phyloP scores from a whole-genome alignment of 495 filamentous ascomycete genomes.

The Penicillium steckii region DNA sequence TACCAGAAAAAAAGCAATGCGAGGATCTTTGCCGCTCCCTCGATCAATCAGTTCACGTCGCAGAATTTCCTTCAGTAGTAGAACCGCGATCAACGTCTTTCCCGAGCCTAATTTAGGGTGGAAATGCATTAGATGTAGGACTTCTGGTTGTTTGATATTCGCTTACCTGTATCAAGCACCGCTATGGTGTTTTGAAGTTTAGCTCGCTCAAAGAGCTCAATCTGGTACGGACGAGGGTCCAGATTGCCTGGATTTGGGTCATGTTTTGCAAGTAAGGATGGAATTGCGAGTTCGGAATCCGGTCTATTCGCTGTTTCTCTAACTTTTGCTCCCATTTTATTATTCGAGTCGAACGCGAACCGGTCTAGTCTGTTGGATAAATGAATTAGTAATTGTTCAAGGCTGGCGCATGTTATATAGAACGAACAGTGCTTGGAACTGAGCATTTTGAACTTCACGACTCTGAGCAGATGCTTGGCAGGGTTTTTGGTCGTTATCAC shows the following conservation, averaged over 20 bases:
- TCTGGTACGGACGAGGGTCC: conserved; percentile 85
- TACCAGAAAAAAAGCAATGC: conserved; percentile 84
- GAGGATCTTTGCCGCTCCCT: conserved; percentile 53
- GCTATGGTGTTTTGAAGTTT: conserved; percentile 88
- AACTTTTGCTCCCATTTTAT: conserved; percentile 27
- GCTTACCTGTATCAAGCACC: conserved; percentile 84
- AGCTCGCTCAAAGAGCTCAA: conserved; percentile 87
- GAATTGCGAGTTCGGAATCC: conserved; percentile 36
- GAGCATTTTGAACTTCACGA: conserved; percentile 48
- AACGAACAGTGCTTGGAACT: conserved; percentile 53
- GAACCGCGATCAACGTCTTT: conserved; percentile 91
- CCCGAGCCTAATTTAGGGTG: conserved; percentile 82
- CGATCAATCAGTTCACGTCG: conserved; percentile 76
- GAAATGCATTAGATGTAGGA: background rate
- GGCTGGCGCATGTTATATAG: background rate
- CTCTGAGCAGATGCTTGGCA: conserved; percentile 43
- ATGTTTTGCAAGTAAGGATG: conserved; percentile 43
- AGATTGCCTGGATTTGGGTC: conserved; percentile 48
- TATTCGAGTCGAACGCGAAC: conserved; percentile 33
- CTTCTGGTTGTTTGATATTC: too few relatives aligned
- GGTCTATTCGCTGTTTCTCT: background rate
- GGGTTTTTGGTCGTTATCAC: conserved; percentile 28
- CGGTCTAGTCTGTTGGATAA: conserved; percentile 41
- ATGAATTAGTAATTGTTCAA: conserved; percentile 12
- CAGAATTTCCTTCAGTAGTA: conserved; percentile 76